Conservation (phyloP, 1,284 basidiomycete genomes). For the Ceratobasidium sp. region DNA sequence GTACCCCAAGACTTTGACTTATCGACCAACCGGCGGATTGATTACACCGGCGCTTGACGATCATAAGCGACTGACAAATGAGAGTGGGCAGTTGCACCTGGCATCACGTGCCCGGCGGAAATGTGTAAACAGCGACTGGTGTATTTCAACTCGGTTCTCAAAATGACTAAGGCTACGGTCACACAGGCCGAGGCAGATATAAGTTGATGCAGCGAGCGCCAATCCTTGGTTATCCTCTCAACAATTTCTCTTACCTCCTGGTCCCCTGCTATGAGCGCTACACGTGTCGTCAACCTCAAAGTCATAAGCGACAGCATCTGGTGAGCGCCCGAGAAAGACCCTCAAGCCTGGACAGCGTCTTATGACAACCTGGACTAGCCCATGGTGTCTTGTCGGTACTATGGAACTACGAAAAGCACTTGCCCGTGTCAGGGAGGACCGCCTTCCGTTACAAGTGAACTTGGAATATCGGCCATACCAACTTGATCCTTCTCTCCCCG, state of each 20-base stretch:
- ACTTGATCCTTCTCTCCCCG: conserved; percentile 59
- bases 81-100: no score
- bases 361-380: conserved; percentile 47
- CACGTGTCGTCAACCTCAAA: conserved; percentile 24
- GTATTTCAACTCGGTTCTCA: background rate
- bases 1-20: no score
- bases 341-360: background rate
- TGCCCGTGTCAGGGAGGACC: conserved; percentile 60
- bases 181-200: conserved; percentile 14
- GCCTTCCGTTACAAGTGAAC: conserved; percentile 68
- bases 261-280: conserved; percentile 7
- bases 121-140: no score
- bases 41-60: no score
- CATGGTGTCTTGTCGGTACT: conserved; percentile 76
- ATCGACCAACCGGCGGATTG: no score
- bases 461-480: conserved; percentile 79
- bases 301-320: conserved; percentile 32
- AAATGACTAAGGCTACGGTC: conserved; percentile 17
- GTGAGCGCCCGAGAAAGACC: background rate
- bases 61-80: no score
- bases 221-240: background rate
- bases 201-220: background rate
- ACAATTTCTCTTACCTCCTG: no score
- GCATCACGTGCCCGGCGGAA: no score
- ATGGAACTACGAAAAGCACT: conserved; percentile 70